These are phyloP conservation scores for Aspergillus hancockii DNA, from an alignment of 495 filamentous ascomycete species.

Conservation along the genomic window DNA sequence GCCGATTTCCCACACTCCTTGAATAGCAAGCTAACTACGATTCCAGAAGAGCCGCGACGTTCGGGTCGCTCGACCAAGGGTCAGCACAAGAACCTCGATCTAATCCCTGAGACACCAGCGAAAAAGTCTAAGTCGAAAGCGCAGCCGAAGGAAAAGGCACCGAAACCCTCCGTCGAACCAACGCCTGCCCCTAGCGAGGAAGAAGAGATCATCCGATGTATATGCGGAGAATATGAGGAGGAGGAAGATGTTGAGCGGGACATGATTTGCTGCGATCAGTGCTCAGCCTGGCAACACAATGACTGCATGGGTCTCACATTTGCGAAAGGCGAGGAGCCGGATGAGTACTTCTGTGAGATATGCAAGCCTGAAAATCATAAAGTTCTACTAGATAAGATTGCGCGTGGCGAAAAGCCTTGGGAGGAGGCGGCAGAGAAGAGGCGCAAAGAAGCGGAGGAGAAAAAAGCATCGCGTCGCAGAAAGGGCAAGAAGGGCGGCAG, in stretches of 20 bases:
- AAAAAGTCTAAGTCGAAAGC: constrained; percentile 65
- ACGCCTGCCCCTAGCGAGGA: constrained; percentile 60
- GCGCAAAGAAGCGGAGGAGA: constrained; percentile 51
- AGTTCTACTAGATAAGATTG: constrained; percentile 69
- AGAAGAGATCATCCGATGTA: constrained; percentile 82
- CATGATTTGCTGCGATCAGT: constrained; percentile 90
- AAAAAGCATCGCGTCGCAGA: constrained; percentile 45
- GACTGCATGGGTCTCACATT: constrained; percentile 88
- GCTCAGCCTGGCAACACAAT: constrained; percentile 94
- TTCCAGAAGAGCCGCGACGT: constrained; percentile 80
- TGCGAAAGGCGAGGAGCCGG: constrained; percentile 70
- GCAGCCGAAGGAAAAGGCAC: constrained; percentile 53
- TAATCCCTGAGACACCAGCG: constrained; percentile 60
- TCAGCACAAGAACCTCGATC: constrained; percentile 83
- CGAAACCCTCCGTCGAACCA: constrained; percentile 49
- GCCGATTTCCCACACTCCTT: constrained; percentile 4
- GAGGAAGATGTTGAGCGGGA: constrained; percentile 77
- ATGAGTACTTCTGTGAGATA: constrained; percentile 85
- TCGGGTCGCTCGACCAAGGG: constrained; percentile 95
- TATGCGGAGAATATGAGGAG: constrained; percentile 85
- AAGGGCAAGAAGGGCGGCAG: constrained; percentile 49
- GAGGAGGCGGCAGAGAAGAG: constrained; percentile 62
- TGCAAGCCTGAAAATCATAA: constrained; percentile 83
- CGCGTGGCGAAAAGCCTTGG: constrained; percentile 82
- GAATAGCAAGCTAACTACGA: constrained; percentile 35